These are phyloP conservation scores for Thraustotheca clavata DNA, from an alignment of 352 stramenopile species.

Conservation along the genomic window DNA sequence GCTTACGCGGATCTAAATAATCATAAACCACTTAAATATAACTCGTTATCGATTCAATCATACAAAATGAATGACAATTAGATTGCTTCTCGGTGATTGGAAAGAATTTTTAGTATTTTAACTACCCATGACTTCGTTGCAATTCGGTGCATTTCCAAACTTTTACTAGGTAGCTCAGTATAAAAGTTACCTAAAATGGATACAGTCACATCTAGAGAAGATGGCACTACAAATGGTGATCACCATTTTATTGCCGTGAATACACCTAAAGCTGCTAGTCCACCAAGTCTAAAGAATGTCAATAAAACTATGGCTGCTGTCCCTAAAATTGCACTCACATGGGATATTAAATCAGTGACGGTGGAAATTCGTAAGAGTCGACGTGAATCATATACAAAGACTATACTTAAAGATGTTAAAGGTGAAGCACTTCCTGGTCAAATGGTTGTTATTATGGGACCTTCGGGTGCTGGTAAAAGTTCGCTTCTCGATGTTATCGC, in stretches of 20 bases:
- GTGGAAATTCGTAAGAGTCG: conserved; percentile 26
- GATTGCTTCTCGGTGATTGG: too few relatives aligned
- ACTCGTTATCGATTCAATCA: too few relatives aligned
- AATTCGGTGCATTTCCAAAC: too few relatives aligned
- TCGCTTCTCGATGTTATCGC: conserved; percentile 47
- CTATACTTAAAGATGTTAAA: conserved; percentile 36
- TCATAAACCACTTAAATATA: too few relatives aligned
- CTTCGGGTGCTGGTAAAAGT: conserved; percentile 46
- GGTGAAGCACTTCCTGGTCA: conserved; percentile 27
- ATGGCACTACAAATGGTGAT: background rate
- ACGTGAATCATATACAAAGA: conserved; percentile 26
- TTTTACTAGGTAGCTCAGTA: too few relatives aligned
- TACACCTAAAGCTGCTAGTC: background rate
- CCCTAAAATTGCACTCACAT: conserved; percentile 29
- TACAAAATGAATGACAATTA: too few relatives aligned
- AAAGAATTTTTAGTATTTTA: too few relatives aligned
- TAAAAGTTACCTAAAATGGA: too few relatives aligned
- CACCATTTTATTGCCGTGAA: conserved; percentile 12
- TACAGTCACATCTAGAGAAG: too few relatives aligned
- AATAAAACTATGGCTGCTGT: background rate
- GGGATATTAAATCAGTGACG: conserved; percentile 28
- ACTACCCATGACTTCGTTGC: too few relatives aligned
- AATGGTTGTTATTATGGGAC: conserved; percentile 47
- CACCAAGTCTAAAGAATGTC: background rate
- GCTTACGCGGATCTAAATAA: too few relatives aligned